Percentiles rank a stretch among this genome's conserved stretches.
phyloP scores from a whole-genome alignment of 345 rosid species.

The Eucalyptus sp. region DNA sequence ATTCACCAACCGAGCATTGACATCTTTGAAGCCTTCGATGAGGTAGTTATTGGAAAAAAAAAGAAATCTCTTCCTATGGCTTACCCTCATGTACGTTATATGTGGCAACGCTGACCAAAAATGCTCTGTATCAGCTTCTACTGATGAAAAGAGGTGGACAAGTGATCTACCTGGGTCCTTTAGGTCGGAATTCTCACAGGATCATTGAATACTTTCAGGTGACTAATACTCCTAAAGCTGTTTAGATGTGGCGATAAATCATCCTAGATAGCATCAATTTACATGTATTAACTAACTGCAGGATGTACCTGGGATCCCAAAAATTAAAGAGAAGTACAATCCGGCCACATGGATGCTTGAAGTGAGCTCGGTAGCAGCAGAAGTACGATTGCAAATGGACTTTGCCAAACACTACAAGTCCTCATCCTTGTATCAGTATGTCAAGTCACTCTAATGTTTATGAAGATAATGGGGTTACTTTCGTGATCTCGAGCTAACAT shows the following conservation, averaged over 20 bases:
- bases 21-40: constrained; percentile 52
- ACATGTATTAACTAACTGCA: not conserved
- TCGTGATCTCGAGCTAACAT: not conserved
- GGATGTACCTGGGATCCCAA: constrained; percentile 35
- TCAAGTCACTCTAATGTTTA: not conserved
- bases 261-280: not conserved
- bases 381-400: constrained; percentile 27
- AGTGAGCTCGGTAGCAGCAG: constrained; percentile 27
- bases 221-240: not conserved
- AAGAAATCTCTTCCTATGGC: not conserved
- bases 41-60: not conserved
- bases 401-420: constrained; percentile 30
- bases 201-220: constrained; percentile 44
- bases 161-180: constrained; percentile 31
- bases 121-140: constrained; percentile 8
- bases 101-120: not conserved
- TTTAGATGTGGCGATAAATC: not conserved
- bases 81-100: not conserved
- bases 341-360: constrained; percentile 60
- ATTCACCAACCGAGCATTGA: constrained; percentile 55
- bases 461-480: not conserved
- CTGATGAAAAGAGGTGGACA: constrained; percentile 55
- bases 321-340: constrained; percentile 32
- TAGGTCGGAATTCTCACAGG: constrained; percentile 36
- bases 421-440: constrained; percentile 27